phyloP scores from a whole-genome alignment of 2,329 filamentous ascomycete species.

The Pleomassaria siparia region DNA sequence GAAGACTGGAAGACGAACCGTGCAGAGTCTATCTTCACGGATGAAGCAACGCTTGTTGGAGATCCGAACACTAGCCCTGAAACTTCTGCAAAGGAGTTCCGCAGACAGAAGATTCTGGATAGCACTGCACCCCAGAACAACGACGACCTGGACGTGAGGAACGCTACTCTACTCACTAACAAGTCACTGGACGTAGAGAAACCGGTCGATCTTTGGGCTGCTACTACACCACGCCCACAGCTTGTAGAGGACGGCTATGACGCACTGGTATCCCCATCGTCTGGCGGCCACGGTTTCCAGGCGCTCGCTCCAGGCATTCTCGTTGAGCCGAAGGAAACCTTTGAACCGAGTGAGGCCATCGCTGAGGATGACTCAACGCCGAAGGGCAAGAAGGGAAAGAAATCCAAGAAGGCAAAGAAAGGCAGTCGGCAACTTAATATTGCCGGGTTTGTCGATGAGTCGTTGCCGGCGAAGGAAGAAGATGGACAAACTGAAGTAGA shows the following conservation, averaged over 20 bases:
- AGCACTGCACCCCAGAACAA: constrained; percentile 20
- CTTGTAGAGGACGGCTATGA: neutral
- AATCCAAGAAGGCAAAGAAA: constrained; percentile 33
- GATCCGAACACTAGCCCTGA: constrained; percentile 17
- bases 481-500: constrained; percentile 16
- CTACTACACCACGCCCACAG: constrained; percentile 6
- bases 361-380: constrained; percentile 14
- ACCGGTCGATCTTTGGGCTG: constrained; percentile 11
- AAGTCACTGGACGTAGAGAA: constrained; percentile 1
- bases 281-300: neutral
- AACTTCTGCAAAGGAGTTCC: constrained; percentile 23
- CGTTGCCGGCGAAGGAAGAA: neutral
- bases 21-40: constrained; percentile 26
- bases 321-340: neutral
- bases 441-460: constrained; percentile 7
- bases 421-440: constrained; percentile 22
- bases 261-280: neutral
- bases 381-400: constrained; percentile 36
- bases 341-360: neutral
- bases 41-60: constrained; percentile 36
- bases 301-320: neutral
- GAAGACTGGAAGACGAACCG: constrained; percentile 32
- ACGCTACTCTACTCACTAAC: neutral
- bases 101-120: constrained; percentile 30
- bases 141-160: constrained; percentile 6